These are phyloP conservation scores for Aspergillus puulaauensis DNA, from an alignment of 2,329 filamentous ascomycete genomes.

Conservation along the genomic window DNA sequence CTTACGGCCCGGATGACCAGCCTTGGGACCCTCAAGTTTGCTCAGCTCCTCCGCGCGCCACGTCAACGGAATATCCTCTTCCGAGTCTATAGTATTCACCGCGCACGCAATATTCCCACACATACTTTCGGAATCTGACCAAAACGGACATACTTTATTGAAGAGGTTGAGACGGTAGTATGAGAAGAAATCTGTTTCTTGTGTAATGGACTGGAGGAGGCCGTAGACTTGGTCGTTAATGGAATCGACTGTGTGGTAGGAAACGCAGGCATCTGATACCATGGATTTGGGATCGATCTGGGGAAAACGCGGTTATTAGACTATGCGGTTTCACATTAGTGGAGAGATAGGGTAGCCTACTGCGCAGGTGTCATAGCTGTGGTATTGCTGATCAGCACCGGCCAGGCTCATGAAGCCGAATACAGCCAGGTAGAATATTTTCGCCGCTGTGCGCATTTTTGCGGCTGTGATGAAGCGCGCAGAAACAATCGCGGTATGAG, in stretches of 20 bases:
- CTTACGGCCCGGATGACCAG: conserved; percentile 78
- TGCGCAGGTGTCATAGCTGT: conserved; percentile 52
- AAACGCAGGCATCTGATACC: conserved; percentile 91
- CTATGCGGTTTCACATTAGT: neutral
- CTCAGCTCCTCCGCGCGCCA: conserved; percentile 92
- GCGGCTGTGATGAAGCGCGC: neutral
- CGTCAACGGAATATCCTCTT: conserved; percentile 86
- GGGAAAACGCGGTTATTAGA: conserved; percentile 7
- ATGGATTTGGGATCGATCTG: conserved; percentile 86
- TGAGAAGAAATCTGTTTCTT: conserved; percentile 93
- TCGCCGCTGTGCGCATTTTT: conserved; percentile 54
- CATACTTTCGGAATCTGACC: conserved; percentile 88
- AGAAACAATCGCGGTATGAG: neutral
- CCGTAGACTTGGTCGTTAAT: conserved; percentile 78
- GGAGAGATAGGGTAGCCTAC: conserved; percentile 43
- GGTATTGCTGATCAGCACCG: conserved; percentile 43
- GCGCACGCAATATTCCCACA: conserved; percentile 97
- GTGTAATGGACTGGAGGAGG: conserved; percentile 75
- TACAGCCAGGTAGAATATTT: conserved; percentile 61
- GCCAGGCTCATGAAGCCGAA: conserved; percentile 57
- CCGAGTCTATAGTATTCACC: conserved; percentile 91
- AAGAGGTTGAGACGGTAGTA: conserved; percentile 95
- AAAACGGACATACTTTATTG: conserved; percentile 93
- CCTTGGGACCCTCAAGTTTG: conserved; percentile 86
- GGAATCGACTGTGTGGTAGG: conserved; percentile 83